Conservation (phyloP, 108 stramenopile genomes). For the Nitzschia palea region DNA sequence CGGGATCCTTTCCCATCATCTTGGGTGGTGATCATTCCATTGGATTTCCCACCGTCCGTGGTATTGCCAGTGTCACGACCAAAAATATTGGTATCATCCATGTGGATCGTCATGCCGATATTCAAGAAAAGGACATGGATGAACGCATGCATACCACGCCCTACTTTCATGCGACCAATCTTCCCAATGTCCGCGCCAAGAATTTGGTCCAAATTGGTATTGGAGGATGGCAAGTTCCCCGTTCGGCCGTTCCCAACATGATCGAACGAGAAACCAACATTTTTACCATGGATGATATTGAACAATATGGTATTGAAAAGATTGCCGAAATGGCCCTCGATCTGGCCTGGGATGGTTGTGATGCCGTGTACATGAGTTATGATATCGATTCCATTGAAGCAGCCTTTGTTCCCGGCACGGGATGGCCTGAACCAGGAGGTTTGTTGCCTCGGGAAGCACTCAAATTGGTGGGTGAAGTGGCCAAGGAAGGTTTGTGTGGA, state of each 20-base stretch:
- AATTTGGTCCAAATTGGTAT: constrained; percentile 88
- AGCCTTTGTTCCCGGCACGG: constrained; percentile 83
- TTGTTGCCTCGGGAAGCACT: constrained; percentile 82
- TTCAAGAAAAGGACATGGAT: constrained; percentile 85
- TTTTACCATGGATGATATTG: constrained; percentile 89
- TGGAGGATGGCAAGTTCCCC: constrained; percentile 87
- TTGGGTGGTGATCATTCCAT: constrained; percentile 85
- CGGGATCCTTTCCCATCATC: constrained; percentile 80
- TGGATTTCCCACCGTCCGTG: constrained; percentile 82
- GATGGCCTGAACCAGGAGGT: constrained; percentile 88
- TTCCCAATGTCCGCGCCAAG: constrained; percentile 78
- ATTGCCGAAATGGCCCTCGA: constrained; percentile 86
- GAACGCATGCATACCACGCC: constrained; percentile 87
- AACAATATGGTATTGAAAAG: constrained; percentile 79
- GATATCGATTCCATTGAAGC: constrained; percentile 90
- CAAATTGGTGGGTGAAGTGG: constrained; percentile 77
- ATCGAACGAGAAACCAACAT: constrained; percentile 83
- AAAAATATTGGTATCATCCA: constrained; percentile 88
- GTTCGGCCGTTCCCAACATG: constrained; percentile 79
- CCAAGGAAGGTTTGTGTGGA: constrained; percentile 77
- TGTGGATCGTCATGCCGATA: constrained; percentile 87
- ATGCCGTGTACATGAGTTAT: constrained; percentile 88
- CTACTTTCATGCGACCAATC: constrained; percentile 88
- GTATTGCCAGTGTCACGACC: constrained; percentile 70
- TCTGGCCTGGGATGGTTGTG: constrained; percentile 83